Evolutionary conservation across 179 eudicot genomes (phyloP).

Genomic region (Vitellaria paradoxa): DNA sequence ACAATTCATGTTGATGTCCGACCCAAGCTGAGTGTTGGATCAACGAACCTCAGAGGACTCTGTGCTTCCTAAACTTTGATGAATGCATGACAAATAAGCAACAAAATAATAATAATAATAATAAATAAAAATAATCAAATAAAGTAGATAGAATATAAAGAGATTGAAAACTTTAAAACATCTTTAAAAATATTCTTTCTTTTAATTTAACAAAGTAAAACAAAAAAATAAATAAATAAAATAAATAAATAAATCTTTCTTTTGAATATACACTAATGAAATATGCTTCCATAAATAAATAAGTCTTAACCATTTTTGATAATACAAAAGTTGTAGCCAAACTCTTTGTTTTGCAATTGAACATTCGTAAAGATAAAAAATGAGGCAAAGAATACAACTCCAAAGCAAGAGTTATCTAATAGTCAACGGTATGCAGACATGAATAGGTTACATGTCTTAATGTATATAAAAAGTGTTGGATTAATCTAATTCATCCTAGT

Average conservation of each 20-base stretch:
- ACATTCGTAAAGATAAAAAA: background rate
- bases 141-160: background rate
- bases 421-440: too few relatives aligned
- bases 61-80: background rate
- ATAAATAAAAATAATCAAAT: background rate
- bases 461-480: too few relatives aligned
- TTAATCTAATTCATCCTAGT: too few relatives aligned
- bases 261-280: background rate
- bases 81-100: background rate
- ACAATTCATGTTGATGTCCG: background rate
- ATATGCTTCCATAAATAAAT: background rate
- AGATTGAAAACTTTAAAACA: background rate
- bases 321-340: background rate
- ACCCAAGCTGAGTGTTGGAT: too few relatives aligned
- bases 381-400: background rate
- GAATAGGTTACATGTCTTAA: too few relatives aligned
- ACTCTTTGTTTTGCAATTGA: background rate
- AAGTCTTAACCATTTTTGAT: background rate
- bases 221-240: too few relatives aligned
- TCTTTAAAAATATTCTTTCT: background rate
- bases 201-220: too few relatives aligned
- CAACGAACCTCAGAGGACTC: background rate
- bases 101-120: too few relatives aligned
- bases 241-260: background rate
- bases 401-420: too few relatives aligned